Conservation (phyloP, 371 early-diverging fungal genomes). For the Syncephalastrum racemosum region DNA sequence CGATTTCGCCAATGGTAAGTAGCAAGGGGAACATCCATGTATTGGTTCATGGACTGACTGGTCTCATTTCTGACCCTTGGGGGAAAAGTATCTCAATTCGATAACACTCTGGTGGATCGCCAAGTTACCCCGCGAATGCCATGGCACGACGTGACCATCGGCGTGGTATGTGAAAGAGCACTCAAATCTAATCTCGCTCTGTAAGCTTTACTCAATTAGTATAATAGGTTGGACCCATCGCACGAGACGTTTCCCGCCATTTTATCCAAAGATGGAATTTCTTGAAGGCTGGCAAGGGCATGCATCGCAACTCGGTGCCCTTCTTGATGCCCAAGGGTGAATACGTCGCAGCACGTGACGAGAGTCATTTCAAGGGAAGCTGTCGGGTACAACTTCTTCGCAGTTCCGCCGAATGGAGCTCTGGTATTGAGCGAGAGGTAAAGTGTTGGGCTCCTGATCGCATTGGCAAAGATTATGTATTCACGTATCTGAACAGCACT, state of each 20-base stretch:
- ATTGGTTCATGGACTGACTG: too few species aligned
- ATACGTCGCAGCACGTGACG: constrained; percentile 70
- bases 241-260: constrained; percentile 83
- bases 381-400: constrained; percentile 73
- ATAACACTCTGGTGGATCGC: constrained; percentile 60
- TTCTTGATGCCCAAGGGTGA: constrained; percentile 83
- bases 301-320: constrained; percentile 61
- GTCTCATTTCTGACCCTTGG: too few species aligned
- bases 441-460: not conserved
- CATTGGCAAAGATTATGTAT: not conserved
- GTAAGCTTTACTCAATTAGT: not conserved
- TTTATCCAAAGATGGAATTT: constrained; percentile 95
- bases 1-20: constrained; percentile 78
- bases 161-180: constrained; percentile 42
- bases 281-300: constrained; percentile 70
- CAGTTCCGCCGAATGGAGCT: constrained; percentile 70
- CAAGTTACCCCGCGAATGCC: constrained; percentile 80
- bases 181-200: not conserved
- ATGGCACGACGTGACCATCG: constrained; percentile 93
- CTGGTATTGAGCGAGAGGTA: constrained; percentile 61
- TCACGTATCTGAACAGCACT: constrained; percentile 44
- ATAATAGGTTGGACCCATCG: constrained; percentile 66
- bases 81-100: not conserved
- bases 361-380: constrained; percentile 60
- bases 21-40: not conserved